Evolutionary conservation across 257 asterid genomes (phyloP), one percentile per base, ranked within the genome.

Genomic region (Henckelia pumila): DNA sequence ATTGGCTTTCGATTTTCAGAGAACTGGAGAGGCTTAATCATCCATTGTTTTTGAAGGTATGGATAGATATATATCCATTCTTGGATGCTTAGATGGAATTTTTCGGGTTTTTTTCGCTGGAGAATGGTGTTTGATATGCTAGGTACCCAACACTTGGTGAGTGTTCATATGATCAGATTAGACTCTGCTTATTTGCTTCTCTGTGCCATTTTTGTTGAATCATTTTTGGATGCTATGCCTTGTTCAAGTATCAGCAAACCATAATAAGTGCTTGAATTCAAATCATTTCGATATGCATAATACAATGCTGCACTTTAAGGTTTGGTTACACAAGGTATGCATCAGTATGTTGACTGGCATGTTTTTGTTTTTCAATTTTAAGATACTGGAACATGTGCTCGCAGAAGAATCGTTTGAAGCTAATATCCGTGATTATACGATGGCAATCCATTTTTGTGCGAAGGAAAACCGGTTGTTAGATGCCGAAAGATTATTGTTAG

Each of bases 371-470:
- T n/a, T n/a, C n/a, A n/a, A 1, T 37, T 37, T 10, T 9, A 37
- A 37, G 47, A 37, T 37, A 37, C 47, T 37, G 47, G 95, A 86
- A 68, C 82, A 76, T 55, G 92, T 91, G 37, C 79, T 89, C 7
- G 59, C 71, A 20, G 89, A 84, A 79, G 96, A 93, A 66, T 85
- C 95, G n/a, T 93, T 89, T 33, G 98, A 89, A 82, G 79, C 89
- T 21, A 78, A 80, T 61, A 71, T 83, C 59, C 97, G 97, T 32
- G 98, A 93, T 62, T 90, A 90, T 37, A 90, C 98, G 72, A 93
- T 86, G 74, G 71, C 88, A 56, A 86, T 90, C 62, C 92, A 88
- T 55, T 68, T 77, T 47, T 86, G 83, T 33, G 95, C 95, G 20
- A 85, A 76, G 73, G 83, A 71, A 61, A 78, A 77, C 81, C 80